phyloP scores from a whole-genome alignment of 805 yeast genomes.

The Suhomyces kilbournensis region DNA sequence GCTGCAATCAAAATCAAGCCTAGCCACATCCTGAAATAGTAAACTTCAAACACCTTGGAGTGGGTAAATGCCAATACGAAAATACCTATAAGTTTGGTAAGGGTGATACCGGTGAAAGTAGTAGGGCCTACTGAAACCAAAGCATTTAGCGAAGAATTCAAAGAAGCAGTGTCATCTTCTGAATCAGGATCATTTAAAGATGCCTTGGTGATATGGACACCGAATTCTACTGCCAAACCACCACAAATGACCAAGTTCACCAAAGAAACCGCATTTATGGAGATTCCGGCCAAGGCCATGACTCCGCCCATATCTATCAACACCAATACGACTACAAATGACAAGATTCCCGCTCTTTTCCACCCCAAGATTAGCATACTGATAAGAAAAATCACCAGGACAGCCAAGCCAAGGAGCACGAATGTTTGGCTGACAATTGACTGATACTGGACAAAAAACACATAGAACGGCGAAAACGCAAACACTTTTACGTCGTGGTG shows the following conservation, averaged over 20 bases:
- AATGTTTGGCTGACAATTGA: conserved; percentile 61
- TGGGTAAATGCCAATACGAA: conserved; percentile 80
- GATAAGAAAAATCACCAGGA: conserved; percentile 48
- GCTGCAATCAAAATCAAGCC: conserved; percentile 74
- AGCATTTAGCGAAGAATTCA: conserved; percentile 47
- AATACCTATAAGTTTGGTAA: conserved; percentile 88
- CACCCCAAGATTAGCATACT: conserved; percentile 67
- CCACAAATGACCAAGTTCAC: conserved; percentile 90
- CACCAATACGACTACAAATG: conserved; percentile 59
- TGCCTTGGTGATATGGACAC: conserved; percentile 81
- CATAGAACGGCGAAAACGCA: conserved; percentile 91
- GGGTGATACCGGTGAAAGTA: conserved; percentile 84
- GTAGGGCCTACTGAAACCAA: conserved; percentile 82
- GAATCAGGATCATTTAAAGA: background rate
- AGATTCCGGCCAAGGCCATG: conserved; percentile 70
- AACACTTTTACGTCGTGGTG: conserved; percentile 52
- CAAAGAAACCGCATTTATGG: conserved; percentile 83
- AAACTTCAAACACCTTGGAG: conserved; percentile 85
- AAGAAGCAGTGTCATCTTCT: background rate
- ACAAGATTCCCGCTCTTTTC: conserved; percentile 51
- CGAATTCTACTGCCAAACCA: conserved; percentile 92
- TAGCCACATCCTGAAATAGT: conserved; percentile 94
- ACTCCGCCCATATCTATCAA: conserved; percentile 74
- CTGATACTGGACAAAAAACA: conserved; percentile 85
- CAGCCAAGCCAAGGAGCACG: conserved; percentile 50